Evolutionary conservation across 2,329 filamentous ascomycete genomes (phyloP).

Genomic region (Xylariales sp.): DNA sequence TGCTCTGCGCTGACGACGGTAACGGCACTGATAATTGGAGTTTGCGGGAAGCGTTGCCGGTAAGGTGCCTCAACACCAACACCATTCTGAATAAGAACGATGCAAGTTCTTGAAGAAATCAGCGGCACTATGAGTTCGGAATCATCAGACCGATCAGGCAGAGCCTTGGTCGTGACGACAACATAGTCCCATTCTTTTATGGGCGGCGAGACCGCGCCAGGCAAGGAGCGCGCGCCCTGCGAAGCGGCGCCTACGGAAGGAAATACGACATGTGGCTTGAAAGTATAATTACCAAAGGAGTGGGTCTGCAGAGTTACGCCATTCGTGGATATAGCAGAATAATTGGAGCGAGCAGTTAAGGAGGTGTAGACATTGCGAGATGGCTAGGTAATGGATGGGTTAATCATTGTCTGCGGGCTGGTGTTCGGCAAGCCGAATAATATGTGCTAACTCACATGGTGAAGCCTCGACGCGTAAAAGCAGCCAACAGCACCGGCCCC

Average conservation of each 20-base stretch:
- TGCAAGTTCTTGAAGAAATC: conserved; percentile 47
- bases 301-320: conserved; percentile 64
- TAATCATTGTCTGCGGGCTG: no score
- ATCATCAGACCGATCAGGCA: conserved; percentile 61
- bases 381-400: conserved; percentile 28
- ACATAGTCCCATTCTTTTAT: conserved; percentile 56
- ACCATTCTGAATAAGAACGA: conserved; percentile 68
- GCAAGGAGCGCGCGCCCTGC: conserved; percentile 13
- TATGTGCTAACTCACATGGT: conserved; percentile 38
- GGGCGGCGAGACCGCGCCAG: conserved; percentile 8
- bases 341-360: conserved; percentile 71
- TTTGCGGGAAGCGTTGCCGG: conserved; percentile 53
- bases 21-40: conserved; percentile 62
- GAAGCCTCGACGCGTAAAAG: conserved; percentile 67
- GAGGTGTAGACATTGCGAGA: conserved; percentile 54
- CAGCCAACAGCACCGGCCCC: conserved; percentile 69
- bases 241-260: conserved; percentile 54
- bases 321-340: conserved; percentile 52
- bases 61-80: conserved; percentile 68
- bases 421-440: neutral
- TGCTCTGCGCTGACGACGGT: conserved; percentile 68
- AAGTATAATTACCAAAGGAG: conserved; percentile 63
- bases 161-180: conserved; percentile 66
- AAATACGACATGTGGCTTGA: conserved; percentile 58
- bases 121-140: conserved; percentile 57